Evolutionary conservation across 768 basidiomycete species (phyloP), one percentile per base, ranked within the genome.

Genomic region (Lentinula raphanica): DNA sequence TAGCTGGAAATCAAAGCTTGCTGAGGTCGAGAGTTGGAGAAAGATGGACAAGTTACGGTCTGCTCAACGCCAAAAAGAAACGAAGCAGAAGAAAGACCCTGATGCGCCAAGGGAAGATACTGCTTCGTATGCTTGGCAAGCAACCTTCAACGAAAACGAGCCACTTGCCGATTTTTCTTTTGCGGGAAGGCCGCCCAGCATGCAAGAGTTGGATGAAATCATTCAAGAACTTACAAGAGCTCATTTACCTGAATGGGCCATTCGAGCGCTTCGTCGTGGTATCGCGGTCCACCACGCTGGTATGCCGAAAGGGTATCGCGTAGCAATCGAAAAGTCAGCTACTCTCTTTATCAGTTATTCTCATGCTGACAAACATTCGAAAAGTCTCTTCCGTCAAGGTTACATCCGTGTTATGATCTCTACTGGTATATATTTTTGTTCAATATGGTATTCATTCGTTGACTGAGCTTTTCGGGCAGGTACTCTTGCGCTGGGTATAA

Each of bases 401-500:
- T 85, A 81, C 59, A 59, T 90, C 44, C 80, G 82, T 19, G 83
- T 90, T 5, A 74, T 89, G 31, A 80, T 90, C 59, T 81, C 88
- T 9, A 89, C 87, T 56, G 81, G 46, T 28, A 31, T n/a, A 15
- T 29, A 12, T 48, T 12, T 48, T 83, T 82, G 50, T n/a, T n/a
- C n/a, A n/a, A n/a, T n/a, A n/a, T n/a, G 17, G 66, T 59, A 31
- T 13, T 48, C 7, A 28, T 55, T 29, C 51, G 25, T 1, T 21
- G 63, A 13, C 8, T 15, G 19, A 40, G 32, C 35, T 29, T 11
- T 48, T 48, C 19, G 15, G 28, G 46, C 29, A 48, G 46, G 83
- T 1, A 88, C 87, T 5, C 72, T 89, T 56, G 87, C 88, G 1
- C 72, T 90, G 13, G 88, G 88, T 58, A 90, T 90, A 64, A 90